Percentiles rank a stretch among this genome's conserved stretches.
phyloP scores from a whole-genome alignment of 1,284 basidiomycete species.

The Rhodofomes roseus region DNA sequence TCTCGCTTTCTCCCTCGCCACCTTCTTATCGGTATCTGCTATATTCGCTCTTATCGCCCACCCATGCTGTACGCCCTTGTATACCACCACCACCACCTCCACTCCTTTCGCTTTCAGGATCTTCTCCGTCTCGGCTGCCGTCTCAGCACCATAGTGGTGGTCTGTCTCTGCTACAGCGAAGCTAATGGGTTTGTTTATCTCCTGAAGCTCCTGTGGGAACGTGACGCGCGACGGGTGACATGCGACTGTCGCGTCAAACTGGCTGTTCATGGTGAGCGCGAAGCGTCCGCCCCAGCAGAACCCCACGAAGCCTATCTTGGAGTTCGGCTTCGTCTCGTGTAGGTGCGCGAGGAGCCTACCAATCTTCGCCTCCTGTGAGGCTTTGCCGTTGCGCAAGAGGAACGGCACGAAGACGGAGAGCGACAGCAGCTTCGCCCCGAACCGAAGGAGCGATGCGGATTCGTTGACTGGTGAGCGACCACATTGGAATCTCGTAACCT shows the following conservation, averaged over 20 bases:
- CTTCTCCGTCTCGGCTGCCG: slow-evolving; percentile 16
- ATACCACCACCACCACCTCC: slow-evolving; percentile 17
- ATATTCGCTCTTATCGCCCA: slow-evolving; percentile 18
- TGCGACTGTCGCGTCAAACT: slow-evolving; percentile 20
- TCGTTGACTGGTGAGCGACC: slow-evolving; percentile 11
- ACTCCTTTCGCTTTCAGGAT: slow-evolving; percentile 14
- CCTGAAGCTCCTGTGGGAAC: slow-evolving; percentile 18
- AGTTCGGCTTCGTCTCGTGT: slow-evolving; percentile 8
- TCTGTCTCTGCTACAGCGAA: slow-evolving; percentile 17
- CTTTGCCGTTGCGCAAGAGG: slow-evolving; percentile 15
- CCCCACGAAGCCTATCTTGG: slow-evolving; percentile 19
- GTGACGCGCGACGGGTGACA: slow-evolving; percentile 20
- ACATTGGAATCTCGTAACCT: slow-evolving; percentile 18
- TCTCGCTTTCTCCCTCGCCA: slow-evolving; percentile 17
- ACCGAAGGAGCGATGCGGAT: slow-evolving; percentile 4
- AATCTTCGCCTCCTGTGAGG: slow-evolving; percentile 14
- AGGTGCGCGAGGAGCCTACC: slow-evolving; percentile 9
- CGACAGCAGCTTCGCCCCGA: slow-evolving; percentile 10
- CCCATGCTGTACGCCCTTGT: slow-evolving; percentile 20
- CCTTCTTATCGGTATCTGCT: slow-evolving; percentile 14
- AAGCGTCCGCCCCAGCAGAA: slow-evolving; percentile 25
- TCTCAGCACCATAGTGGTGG: slow-evolving; percentile 2
- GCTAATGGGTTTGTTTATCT: slow-evolving; percentile 16
- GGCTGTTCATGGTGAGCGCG: slow-evolving; percentile 20
- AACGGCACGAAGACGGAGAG: slow-evolving; percentile 17